Evolutionary conservation across 192 early-diverging fungal genomes (phyloP), one percentile per base, ranked within the genome.

Genomic region (Backusella liffmaniae): DNA sequence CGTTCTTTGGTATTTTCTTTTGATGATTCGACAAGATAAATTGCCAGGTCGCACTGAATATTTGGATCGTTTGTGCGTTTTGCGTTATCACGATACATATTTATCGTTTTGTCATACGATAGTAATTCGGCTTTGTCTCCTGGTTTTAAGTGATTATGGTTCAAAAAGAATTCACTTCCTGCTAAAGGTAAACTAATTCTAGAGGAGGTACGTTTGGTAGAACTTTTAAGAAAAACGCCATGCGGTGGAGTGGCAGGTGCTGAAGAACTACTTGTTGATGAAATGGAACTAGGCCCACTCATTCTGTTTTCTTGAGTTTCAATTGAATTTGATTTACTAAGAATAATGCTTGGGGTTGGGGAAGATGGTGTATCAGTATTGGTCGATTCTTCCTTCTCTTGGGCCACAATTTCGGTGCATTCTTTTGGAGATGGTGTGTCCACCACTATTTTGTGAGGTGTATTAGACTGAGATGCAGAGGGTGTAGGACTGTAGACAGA

Each of bases 31-130:
- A 91, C 82, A 74, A 87, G 86, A 56, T 87, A 91, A 18, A 84
- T 86, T 2, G 91, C 88, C 82, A 90, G 90, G 69, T 90, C 88
- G 68, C 86, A 86, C 79, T 88, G 86, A 26, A 92, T 77, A 46
- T 84, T 77, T 1, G 83, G 81, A 72, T 90, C 86, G 35, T 86
- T 86, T 12, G 87, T 85, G 67, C 87, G 86, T 77, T 90, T 87
- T 53, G 88, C 91, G 70, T 91, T 90, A 41, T 86, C 84, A 41
- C 89, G 84, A 76, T 92, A 90, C 72, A 85, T 75, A 59, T 85
- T 84, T 13, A 89, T 72, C 7, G 86, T 87, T 37, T 86, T 82
- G 21, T 84, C 75, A 41, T 87, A 85, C 30, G 86, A 85, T 12
- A 89, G 78, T 7, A 88, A 70, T 1, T 84, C 82, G 3, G 87